phyloP scores from a whole-genome alignment of 805 yeast species.

The Cyberlindnera mycetangii region DNA sequence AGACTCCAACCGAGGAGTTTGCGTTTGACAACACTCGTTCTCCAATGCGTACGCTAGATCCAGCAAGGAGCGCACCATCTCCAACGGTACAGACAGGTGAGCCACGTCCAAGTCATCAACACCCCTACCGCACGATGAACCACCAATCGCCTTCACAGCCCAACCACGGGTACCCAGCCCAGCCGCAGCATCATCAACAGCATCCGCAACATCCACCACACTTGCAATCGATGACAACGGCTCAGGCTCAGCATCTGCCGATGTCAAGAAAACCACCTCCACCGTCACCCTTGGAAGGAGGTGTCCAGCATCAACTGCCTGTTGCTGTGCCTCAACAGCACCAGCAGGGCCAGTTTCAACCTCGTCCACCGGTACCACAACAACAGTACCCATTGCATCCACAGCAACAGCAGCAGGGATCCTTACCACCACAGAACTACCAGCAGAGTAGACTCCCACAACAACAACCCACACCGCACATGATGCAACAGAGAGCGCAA shows the following conservation, averaged over 20 bases:
- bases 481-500: slow-evolving; percentile 9
- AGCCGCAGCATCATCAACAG: too few relatives aligned
- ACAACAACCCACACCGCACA: slow-evolving; percentile 18
- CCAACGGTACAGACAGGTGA: background rate
- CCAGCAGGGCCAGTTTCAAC: slow-evolving; percentile 19
- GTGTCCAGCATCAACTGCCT: slow-evolving; percentile 8
- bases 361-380: background rate
- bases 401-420: background rate
- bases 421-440: slow-evolving; percentile 10
- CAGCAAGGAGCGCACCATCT: slow-evolving; percentile 3
- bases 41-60: slow-evolving; percentile 7
- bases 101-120: slow-evolving; percentile 1
- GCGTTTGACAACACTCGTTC: slow-evolving; percentile 9
- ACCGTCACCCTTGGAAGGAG: background rate
- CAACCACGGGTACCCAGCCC: background rate
- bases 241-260: background rate
- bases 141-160: background rate
- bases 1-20: slow-evolving; percentile 1
- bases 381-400: slow-evolving; percentile 20
- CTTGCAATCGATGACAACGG: background rate
- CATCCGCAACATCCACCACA: background rate
- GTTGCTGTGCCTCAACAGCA: slow-evolving; percentile 11
- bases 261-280: slow-evolving; percentile 7
- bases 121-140: background rate
- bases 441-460: slow-evolving; percentile 3